Evolutionary conservation across 768 basidiomycete genomes (phyloP).

Genomic region (Lactarius tabidus): DNA sequence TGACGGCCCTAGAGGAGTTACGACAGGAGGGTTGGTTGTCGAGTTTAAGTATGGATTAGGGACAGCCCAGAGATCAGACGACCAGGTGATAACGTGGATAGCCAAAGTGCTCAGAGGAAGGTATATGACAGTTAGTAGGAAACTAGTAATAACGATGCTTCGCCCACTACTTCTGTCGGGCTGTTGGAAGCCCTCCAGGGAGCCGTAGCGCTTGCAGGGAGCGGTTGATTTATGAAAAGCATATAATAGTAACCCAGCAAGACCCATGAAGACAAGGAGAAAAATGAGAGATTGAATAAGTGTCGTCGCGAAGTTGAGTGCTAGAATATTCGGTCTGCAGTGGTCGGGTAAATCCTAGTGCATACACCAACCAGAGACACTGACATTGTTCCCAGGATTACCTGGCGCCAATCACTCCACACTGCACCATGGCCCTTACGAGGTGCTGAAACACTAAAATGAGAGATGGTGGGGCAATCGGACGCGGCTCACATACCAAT

Average conservation of each 20-base stretch:
- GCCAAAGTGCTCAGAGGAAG: conserved; percentile 76
- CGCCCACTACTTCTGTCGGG: conserved; percentile 42
- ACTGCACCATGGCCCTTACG: conserved; percentile 34
- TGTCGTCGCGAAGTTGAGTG: conserved; percentile 66
- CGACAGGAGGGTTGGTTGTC: conserved; percentile 45
- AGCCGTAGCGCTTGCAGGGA: conserved; percentile 45
- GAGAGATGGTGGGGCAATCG: not conserved
- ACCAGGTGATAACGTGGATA: conserved; percentile 73
- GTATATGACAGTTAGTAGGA: conserved; percentile 64
- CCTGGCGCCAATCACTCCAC: conserved; percentile 49
- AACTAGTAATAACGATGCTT: conserved; percentile 57
- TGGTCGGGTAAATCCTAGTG: conserved; percentile 9
- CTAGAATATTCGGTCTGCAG: conserved; percentile 64
- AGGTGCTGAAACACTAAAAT: conserved; percentile 38
- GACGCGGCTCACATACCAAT: conserved; percentile 41
- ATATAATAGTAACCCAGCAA: conserved; percentile 53
- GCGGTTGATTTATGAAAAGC: conserved; percentile 51
- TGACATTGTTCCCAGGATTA: conserved; percentile 68
- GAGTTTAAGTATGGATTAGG: conserved; percentile 63
- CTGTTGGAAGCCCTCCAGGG: conserved; percentile 53
- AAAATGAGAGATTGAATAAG: conserved; percentile 56
- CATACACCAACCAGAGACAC: conserved; percentile 26
- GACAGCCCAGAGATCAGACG: conserved; percentile 70
- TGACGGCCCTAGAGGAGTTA: conserved; percentile 52
- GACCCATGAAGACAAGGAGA: conserved; percentile 52